Base-by-base conservation (phyloP, 2,329 filamentous ascomycete genomes). In the Orbilia brochopaga region DNA sequence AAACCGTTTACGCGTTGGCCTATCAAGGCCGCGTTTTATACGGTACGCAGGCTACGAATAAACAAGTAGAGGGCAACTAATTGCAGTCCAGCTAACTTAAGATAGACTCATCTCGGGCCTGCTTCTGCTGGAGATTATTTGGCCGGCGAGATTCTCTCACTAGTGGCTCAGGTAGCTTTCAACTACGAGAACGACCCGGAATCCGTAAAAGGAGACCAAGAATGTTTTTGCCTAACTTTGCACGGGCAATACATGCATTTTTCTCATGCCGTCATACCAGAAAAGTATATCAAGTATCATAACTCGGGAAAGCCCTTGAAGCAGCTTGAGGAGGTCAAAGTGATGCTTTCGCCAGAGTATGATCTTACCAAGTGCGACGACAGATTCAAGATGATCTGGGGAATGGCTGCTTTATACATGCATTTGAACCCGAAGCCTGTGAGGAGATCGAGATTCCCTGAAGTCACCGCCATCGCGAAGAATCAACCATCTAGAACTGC, bases 201-300 rank as follows among this genome's bases (percentile, higher is more conserved):
- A 15, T 65, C 40, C 21, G 67, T 72, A 1, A 50, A 65, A 32
- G 67, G 67, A 19, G 67, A 72, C 42, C 67, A 72, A 40, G 60
- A 65, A 13, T 72, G 67, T 42, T 72, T 60, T 17, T 72, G 67
- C 42, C 30, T 65, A 19, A 72, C 67, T 10, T n/a, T 72, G 17
- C 67, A 72, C 24, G 67, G 67, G 17, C 67, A 72, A 42, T 72
- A 72, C 27, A 60, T 72, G 7, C 67, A 72, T 46, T 72, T 72
- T 15, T 72, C 67, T 17, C 52, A 21, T 10, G 23, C 51, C 7
- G 35, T 44, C 1, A 72, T 72, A 11, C 60, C 67, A 15, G 60
- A 72, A 7, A 51, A 60, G 21, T 72, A 72, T 13, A 72, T 72
- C 67, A 65, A 60, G 32, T 46, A 61, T 23, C 67, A 72, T 21